Evolutionary conservation across 2,329 filamentous ascomycete genomes (phyloP), one percentile per base, ranked within the genome.

Genomic region (Monilinia fructigena): DNA sequence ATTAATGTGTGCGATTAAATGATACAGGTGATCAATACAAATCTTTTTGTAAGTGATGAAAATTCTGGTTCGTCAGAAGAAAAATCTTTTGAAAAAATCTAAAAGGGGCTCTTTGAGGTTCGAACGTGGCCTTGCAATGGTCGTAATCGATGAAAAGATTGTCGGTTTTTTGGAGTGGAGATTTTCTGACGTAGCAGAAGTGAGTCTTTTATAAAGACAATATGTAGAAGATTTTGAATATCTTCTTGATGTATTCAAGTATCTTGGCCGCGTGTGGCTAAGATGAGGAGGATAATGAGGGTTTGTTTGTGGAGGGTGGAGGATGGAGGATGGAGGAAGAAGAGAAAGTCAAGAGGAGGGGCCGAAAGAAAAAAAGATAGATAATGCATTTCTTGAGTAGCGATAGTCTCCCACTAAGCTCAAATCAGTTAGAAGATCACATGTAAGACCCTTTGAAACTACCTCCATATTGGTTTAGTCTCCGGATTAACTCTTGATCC

Each of bases 181-280:
- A 72, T 72, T 73, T 68, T 72, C 70, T 72, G 67, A 45, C 68
- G 66, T 47, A 65, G 68, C 70, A 73, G 71, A 72, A 68, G 40
- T 55, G 42, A 38, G 63, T 40, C 56, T 54, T 45, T 42, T 31
- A 52, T 5, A 54, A 63, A 55, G 35, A 60, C 58, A 55, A 45
- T 16, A 60, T 60, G 65, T 68, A 48, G 52, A 65, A 65, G 62
- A 67, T 64, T 47, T 64, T 66, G 63, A 66, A 48, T 52, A 16
- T 66, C n/a, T 55, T 69, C 48, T 45, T n/a, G 16, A 47, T 3
- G 16, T 67, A 45, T 68, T 59, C 38, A 65, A 69, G 71, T 74
- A 61, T 61, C 74, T 70, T 69, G 69, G 75, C 75, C 75, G 75
- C 74, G 70, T 65, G 75, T 76, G 74, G 75, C 74, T 74, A 68